Evolutionary conservation across 768 basidiomycete species (phyloP).

Genomic region (Floccularia luteovirens): DNA sequence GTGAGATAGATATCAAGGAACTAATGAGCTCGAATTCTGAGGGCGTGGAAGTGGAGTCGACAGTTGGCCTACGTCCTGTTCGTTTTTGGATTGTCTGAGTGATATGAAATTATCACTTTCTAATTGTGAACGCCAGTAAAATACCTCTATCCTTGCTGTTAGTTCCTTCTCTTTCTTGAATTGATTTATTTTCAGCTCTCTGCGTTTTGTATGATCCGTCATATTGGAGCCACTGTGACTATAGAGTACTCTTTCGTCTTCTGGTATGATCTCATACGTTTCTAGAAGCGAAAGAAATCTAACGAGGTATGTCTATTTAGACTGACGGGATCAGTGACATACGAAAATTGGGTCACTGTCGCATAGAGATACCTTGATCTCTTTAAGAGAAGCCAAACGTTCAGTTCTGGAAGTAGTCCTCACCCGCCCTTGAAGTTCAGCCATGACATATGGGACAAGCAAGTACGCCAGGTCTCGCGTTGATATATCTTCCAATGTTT

Average conservation of each 20-base stretch:
- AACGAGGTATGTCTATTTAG: slow-evolving; percentile 37
- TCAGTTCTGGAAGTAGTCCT: slow-evolving; percentile 48
- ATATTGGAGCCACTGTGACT: slow-evolving; percentile 38
- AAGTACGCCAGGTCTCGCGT: slow-evolving; percentile 74
- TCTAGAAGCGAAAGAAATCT: slow-evolving; percentile 45
- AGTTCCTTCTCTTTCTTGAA: slow-evolving; percentile 84
- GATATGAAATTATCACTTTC: neutral
- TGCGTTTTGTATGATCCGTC: slow-evolving; percentile 57
- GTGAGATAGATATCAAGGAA: slow-evolving; percentile 44
- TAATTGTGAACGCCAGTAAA: slow-evolving; percentile 6
- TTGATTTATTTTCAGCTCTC: slow-evolving; percentile 89
- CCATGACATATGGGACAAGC: slow-evolving; percentile 57
- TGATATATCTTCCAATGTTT: slow-evolving; percentile 74
- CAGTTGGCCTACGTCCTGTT: slow-evolving; percentile 28
- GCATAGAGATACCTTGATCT: slow-evolving; percentile 44
- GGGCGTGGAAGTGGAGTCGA: slow-evolving; percentile 19
- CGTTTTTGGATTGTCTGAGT: slow-evolving; percentile 47
- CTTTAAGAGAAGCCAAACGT: slow-evolving; percentile 45
- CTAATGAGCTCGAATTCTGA: slow-evolving; percentile 59
- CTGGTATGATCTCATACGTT: slow-evolving; percentile 58
- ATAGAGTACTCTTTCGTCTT: slow-evolving; percentile 51
- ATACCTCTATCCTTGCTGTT: slow-evolving; percentile 60
- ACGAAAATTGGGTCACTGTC: neutral
- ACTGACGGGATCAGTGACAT: slow-evolving; percentile 14
- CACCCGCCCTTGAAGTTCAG: slow-evolving; percentile 58